These are phyloP conservation scores for Hypoxylon trugodes DNA, from an alignment of 495 filamentous ascomycete species.

Conservation along the genomic window DNA sequence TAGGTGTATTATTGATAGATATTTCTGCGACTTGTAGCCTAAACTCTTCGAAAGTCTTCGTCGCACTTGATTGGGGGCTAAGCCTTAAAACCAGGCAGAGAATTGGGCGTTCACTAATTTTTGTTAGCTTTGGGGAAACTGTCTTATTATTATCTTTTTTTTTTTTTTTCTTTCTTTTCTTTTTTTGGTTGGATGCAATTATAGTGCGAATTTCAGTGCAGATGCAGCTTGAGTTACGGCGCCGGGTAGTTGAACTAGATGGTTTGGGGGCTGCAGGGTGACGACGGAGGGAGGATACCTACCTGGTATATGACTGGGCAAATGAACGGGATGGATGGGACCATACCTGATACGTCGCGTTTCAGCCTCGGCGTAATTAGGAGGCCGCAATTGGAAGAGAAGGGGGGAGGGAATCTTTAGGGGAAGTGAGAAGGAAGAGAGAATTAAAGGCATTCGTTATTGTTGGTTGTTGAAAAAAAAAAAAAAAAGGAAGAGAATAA, in stretches of 20 bases:
- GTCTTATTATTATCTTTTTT: no score
- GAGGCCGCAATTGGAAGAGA: constrained; percentile 2
- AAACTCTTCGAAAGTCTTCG: no score
- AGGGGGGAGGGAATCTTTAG: neutral
- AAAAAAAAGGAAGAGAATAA: no score
- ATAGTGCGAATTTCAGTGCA: no score
- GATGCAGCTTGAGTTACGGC: constrained; percentile 12
- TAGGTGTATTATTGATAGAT: no score
- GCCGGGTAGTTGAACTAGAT: constrained; percentile 10
- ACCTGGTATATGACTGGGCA: constrained; percentile 18
- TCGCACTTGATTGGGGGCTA: neutral
- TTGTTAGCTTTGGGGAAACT: no score
- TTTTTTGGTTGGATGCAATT: no score
- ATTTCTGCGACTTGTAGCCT: constrained; percentile 7
- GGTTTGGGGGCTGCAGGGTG: constrained; percentile 25
- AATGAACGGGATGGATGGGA: constrained; percentile 16
- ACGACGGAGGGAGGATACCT: constrained; percentile 28
- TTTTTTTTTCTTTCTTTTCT: no score
- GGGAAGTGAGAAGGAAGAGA: neutral
- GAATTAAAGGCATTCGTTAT: neutral
- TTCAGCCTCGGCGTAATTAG: constrained; percentile 20
- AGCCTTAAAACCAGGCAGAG: neutral
- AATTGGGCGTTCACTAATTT: neutral
- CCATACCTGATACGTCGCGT: constrained; percentile 11
- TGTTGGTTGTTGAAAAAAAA: constrained; percentile 3